Conservation (phyloP, 768 basidiomycete species). For the Podaxis sp. region DNA sequence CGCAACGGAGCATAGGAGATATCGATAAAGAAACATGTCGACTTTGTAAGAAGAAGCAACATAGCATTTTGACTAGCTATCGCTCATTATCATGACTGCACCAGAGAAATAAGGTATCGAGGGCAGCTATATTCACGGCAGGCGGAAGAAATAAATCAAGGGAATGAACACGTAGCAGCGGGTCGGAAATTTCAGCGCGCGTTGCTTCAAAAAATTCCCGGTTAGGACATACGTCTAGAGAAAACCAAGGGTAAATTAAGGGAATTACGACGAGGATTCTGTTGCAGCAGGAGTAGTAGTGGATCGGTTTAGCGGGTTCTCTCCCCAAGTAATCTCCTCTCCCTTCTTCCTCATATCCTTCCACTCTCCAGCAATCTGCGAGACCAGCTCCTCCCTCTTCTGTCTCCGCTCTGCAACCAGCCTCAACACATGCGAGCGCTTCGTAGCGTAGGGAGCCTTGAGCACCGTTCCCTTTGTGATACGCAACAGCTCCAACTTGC, state of each 20-base stretch:
- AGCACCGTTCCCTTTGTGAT: constrained; percentile 37
- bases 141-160: too few relatives aligned
- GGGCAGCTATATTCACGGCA: too few relatives aligned
- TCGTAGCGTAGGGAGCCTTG: constrained; percentile 38
- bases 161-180: too few relatives aligned
- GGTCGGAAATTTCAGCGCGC: not conserved
- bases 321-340: constrained; percentile 21
- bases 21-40: too few relatives aligned
- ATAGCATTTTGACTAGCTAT: too few relatives aligned
- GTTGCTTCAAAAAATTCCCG: not conserved
- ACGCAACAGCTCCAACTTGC: constrained; percentile 38
- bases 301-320: constrained; percentile 1
- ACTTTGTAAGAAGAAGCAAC: too few relatives aligned
- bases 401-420: constrained; percentile 40
- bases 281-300: not conserved
- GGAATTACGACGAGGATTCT: constrained; percentile 9
- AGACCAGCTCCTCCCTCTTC: constrained; percentile 37
- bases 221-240: not conserved
- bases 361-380: constrained; percentile 32
- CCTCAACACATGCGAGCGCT: constrained; percentile 44
- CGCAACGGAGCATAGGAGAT: too few relatives aligned
- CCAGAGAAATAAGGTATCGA: too few relatives aligned
- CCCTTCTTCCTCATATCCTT: constrained; percentile 32
- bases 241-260: not conserved
- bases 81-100: too few relatives aligned